Percentiles rank a stretch among this genome's conserved stretches.
These are phyloP conservation scores for Fusarium concolor DNA, from an alignment of 2,329 filamentous ascomycete genomes.

Conservation along the genomic window DNA sequence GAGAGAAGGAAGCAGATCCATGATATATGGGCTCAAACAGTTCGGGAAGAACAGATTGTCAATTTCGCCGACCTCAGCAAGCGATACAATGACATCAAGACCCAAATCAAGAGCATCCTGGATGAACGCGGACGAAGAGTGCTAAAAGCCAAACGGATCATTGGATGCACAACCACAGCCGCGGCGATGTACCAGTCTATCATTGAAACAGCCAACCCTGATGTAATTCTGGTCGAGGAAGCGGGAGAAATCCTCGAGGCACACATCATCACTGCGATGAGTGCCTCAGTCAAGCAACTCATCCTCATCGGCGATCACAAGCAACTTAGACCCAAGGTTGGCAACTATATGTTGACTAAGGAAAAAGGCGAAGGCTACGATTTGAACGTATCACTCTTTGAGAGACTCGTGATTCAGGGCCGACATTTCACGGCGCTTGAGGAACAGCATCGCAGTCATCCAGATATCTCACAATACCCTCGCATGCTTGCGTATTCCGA, in stretches of 20 bases:
- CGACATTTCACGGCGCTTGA: conserved; percentile 65
- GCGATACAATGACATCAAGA: conserved; percentile 57
- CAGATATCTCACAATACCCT: conserved; percentile 72
- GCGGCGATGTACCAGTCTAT: conserved; percentile 71
- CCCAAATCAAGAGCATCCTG: conserved; percentile 57
- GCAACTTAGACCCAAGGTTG: conserved; percentile 76
- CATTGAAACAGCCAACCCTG: conserved; percentile 65
- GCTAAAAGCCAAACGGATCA: conserved; percentile 67
- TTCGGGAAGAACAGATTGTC: conserved; percentile 63
- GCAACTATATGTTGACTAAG: conserved; percentile 68
- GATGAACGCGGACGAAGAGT: conserved; percentile 56
- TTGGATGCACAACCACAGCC: conserved; percentile 78
- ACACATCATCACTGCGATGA: conserved; percentile 70
- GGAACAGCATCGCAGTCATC: conserved; percentile 76
- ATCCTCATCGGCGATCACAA: conserved; percentile 80
- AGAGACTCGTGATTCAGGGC: conserved; percentile 70
- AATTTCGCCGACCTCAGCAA: conserved; percentile 54
- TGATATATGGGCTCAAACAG: conserved; percentile 56
- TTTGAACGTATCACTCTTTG: conserved; percentile 76
- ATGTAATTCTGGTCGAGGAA: conserved; percentile 76
- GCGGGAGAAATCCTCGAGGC: conserved; percentile 79
- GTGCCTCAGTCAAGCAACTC: conserved; percentile 67
- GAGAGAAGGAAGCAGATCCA: conserved; percentile 52
- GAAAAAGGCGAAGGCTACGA: conserved; percentile 75
- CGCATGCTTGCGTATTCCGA: conserved; percentile 70